Conservation (phyloP, 2,329 filamentous ascomycete species). For the Ceratocystis ficicola region DNA sequence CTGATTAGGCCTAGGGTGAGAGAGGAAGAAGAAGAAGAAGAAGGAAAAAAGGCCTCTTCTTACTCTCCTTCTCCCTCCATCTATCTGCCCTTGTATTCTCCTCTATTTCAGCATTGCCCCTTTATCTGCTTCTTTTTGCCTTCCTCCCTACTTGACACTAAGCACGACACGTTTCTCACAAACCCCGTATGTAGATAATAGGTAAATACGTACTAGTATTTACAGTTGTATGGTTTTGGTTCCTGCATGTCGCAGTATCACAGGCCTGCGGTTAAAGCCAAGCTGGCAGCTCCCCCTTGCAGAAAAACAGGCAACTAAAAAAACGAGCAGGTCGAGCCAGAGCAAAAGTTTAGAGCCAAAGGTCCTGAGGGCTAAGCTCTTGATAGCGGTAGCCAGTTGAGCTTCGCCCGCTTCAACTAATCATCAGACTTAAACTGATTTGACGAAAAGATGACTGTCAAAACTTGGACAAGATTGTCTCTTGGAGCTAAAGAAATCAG, state of each 20-base stretch:
- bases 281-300: constrained; percentile 6
- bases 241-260: constrained; percentile 10
- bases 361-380: not conserved
- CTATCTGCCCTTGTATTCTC: not conserved
- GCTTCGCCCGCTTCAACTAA: too few relatives aligned
- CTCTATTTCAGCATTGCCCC: not conserved
- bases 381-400: not conserved
- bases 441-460: not conserved
- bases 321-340: not conserved
- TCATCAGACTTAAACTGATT: too few relatives aligned
- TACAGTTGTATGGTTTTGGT: not conserved
- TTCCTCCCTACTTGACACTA: not conserved
- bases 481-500: not conserved
- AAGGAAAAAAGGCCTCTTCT: not conserved
- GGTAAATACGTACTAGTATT: not conserved
- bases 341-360: not conserved
- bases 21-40: not conserved
- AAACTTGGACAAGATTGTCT: not conserved
- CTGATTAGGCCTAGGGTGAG: not conserved
- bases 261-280: not conserved
- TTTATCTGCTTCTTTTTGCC: not conserved
- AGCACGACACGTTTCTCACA: not conserved
- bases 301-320: constrained; percentile 1
- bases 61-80: not conserved
- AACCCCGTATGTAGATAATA: not conserved